Evolutionary conservation across 495 filamentous ascomycete species (phyloP), one percentile per base, ranked within the genome.

Genomic region (Physcia stellaris): DNA sequence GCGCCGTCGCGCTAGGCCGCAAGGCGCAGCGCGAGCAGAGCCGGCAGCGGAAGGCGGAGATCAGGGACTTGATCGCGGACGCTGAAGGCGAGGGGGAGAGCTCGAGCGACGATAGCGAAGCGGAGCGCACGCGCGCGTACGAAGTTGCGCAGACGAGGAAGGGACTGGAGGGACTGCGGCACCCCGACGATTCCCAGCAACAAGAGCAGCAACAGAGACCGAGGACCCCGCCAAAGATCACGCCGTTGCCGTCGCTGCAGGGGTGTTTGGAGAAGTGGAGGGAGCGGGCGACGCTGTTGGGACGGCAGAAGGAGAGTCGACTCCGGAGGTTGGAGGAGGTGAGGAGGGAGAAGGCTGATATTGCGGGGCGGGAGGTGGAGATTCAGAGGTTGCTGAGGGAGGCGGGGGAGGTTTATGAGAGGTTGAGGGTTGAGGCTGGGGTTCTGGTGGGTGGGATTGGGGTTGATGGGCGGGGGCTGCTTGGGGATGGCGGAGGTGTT

Each of bases 71-170:
- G 37, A 98, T 98, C 43, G 62, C 79, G 9, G 78, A 83, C 24
- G 88, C 88, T 2, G 84, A 94, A 50, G 60, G 53, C 2, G 58
- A 58, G 1, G 70, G 67, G 1, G 75, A 67, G n/a, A 49, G 45
- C 37, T 71, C 65, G 5, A 61, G 64, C 13, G 80, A 87, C 48
- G 82, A 85, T 45, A 84, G 79, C 3, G 85, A 93, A 45, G 65
- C 79, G 1, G 85, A 86, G 56, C 68, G 87, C 29, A 73, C 68
- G 32, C 81, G 78, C 6, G 90, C 85, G 15, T 98, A 88, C 59
- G 88, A 95, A 58, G 79, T 77, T 3, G 77, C 83, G 15, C 90
- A 98, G 59, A 84, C 84, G 24, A 69, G 77, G 24, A 81, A 81
- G 7, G 86, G 80, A 2, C 82, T 80, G 72, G 81, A 79, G 41